Evolutionary conservation across 441 rosid genomes (phyloP).

Genomic region (Gossypium laxum): DNA sequence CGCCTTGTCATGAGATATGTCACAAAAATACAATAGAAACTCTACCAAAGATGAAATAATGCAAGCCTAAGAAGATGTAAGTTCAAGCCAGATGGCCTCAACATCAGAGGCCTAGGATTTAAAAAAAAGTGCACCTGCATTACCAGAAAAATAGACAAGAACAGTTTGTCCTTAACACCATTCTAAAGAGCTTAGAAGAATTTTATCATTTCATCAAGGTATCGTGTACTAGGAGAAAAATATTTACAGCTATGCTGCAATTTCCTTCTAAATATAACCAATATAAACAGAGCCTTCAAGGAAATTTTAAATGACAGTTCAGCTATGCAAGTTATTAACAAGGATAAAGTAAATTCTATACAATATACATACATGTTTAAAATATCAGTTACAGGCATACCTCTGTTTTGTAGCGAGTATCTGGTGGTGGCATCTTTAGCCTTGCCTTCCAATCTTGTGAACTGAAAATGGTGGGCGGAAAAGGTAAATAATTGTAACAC

Average conservation of each 20-base stretch:
- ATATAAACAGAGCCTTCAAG: neutral
- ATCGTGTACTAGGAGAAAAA: neutral
- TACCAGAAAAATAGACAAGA: too few relatives aligned
- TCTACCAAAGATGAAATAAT: neutral
- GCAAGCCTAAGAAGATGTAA: neutral
- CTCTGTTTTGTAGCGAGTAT: constrained; percentile 77
- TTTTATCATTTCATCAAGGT: neutral
- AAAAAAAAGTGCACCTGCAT: neutral
- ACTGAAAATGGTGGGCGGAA: constrained; percentile 24
- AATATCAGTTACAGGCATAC: constrained; percentile 22
- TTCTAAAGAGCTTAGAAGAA: neutral
- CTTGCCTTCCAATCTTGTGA: constrained; percentile 90
- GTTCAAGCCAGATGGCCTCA: neutral
- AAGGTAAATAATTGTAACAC: neutral
- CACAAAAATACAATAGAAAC: too few relatives aligned
- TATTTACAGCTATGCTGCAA: neutral
- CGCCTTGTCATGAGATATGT: neutral
- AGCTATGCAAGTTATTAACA: neutral
- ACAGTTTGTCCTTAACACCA: neutral
- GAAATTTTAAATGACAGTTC: neutral
- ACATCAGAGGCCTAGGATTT: neutral
- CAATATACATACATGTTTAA: too few relatives aligned
- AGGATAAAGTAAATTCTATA: neutral
- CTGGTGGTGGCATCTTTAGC: constrained; percentile 65
- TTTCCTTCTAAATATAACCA: neutral